These are phyloP conservation scores for Calycina marina DNA, from an alignment of 2,329 filamentous ascomycete genomes.

Conservation along the genomic window DNA sequence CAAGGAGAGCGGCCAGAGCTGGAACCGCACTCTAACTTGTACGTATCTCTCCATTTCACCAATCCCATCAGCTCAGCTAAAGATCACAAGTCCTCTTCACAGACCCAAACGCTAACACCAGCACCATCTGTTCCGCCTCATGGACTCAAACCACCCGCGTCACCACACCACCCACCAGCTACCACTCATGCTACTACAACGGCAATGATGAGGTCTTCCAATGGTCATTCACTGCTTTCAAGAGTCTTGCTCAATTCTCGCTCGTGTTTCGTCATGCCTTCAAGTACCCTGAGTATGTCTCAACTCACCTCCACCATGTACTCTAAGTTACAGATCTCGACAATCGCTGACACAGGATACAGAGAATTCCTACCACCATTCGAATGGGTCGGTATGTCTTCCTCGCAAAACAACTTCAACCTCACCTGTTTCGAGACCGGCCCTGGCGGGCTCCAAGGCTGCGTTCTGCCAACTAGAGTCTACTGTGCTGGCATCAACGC, in stretches of 20 bases:
- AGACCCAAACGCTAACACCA: constrained; percentile 19
- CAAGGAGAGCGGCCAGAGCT: not conserved
- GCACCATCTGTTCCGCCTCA: constrained; percentile 12
- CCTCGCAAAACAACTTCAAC: not conserved
- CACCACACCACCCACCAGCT: constrained; percentile 8
- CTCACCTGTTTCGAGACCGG: not conserved
- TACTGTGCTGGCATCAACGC: not conserved
- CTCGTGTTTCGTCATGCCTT: constrained; percentile 14
- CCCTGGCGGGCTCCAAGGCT: not conserved
- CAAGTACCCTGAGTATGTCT: constrained; percentile 11
- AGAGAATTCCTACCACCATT: not conserved
- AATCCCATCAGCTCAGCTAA: not conserved
- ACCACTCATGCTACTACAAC: constrained; percentile 7
- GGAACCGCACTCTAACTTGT: constrained; percentile 9
- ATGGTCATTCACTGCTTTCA: constrained; percentile 13
- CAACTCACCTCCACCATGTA: not conserved
- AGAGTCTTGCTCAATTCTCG: constrained; percentile 8
- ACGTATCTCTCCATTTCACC: constrained; percentile 1
- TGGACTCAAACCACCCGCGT: constrained; percentile 10
- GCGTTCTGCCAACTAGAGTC: not conserved
- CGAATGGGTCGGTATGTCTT: not conserved
- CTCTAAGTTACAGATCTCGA: not conserved
- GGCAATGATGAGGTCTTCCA: constrained; percentile 9
- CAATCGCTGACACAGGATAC: not conserved
- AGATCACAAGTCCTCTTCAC: constrained; percentile 14